Evolutionary conservation across 768 basidiomycete genomes (phyloP).

Genomic region (Phanerodontia chrysosporium): DNA sequence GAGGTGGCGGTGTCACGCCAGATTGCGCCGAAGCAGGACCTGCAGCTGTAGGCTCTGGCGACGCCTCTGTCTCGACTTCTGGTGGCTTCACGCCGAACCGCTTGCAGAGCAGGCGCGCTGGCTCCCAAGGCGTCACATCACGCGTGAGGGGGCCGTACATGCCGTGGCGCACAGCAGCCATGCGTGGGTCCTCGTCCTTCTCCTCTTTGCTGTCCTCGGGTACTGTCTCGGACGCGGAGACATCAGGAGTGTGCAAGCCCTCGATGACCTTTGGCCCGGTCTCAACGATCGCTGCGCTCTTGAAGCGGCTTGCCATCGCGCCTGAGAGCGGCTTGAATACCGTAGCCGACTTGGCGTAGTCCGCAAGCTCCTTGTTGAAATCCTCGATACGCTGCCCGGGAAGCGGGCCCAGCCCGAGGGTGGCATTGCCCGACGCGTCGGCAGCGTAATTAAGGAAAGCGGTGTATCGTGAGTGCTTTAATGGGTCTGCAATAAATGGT

Average conservation of each 20-base stretch:
- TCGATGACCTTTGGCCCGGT: conserved; percentile 55
- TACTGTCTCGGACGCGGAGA: conserved; percentile 25
- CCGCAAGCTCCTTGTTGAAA: conserved; percentile 78
- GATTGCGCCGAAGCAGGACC: background rate
- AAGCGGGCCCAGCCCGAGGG: conserved; percentile 44
- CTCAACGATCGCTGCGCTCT: conserved; percentile 72
- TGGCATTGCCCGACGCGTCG: conserved; percentile 47
- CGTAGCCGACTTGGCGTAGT: conserved; percentile 82
- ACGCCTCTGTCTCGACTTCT: conserved; percentile 35
- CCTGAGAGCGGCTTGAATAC: conserved; percentile 91
- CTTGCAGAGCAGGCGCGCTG: conserved; percentile 84
- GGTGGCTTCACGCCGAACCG: conserved; percentile 92
- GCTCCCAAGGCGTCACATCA: conserved; percentile 70
- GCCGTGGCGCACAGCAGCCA: conserved; percentile 76
- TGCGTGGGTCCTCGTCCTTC: conserved; percentile 66
- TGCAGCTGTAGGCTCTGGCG: conserved; percentile 30
- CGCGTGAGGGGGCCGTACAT: conserved; percentile 91
- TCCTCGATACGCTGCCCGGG: conserved; percentile 59
- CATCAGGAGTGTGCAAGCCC: conserved; percentile 59
- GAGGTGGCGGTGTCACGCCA: background rate
- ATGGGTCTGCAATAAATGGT: conserved; percentile 73
- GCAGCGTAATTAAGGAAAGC: conserved; percentile 63
- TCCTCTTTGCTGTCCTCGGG: conserved; percentile 39
- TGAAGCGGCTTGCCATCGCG: conserved; percentile 94
- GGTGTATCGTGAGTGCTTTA: conserved; percentile 82